A percentile compares a stretch with the other conserved stretches of the same genome.
These are phyloP conservation scores for Colletotrichum musicola DNA, from an alignment of 2,329 filamentous ascomycete species.

Conservation along the genomic window DNA sequence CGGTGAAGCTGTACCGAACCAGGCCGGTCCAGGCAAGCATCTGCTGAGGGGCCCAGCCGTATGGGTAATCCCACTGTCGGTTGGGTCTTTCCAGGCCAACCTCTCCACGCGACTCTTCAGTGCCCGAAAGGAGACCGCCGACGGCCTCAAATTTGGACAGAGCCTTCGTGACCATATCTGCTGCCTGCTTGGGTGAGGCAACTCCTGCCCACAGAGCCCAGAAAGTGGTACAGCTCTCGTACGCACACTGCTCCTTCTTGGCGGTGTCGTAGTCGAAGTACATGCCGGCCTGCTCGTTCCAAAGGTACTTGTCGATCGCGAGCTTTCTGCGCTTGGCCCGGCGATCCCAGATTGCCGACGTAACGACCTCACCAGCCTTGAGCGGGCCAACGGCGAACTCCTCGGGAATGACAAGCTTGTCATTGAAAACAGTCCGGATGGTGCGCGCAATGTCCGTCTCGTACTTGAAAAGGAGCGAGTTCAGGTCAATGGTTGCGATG, in stretches of 20 bases:
- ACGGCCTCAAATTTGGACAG: conserved; percentile 89
- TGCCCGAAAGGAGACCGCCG: conserved; percentile 90
- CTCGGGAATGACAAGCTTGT: conserved; percentile 82
- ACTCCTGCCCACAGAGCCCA: conserved; percentile 98
- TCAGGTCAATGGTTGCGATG: conserved; percentile 93
- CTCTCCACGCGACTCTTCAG: conserved; percentile 86
- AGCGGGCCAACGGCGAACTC: conserved; percentile 82
- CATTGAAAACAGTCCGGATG: conserved; percentile 86
- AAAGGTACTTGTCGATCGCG: conserved; percentile 91
- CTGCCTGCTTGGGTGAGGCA: conserved; percentile 87
- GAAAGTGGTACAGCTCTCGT: conserved; percentile 94
- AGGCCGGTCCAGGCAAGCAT: conserved; percentile 97
- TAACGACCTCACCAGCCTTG: conserved; percentile 78
- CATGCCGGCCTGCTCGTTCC: conserved; percentile 93
- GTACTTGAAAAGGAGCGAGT: conserved; percentile 96
- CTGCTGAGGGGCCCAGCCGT: conserved; percentile 98
- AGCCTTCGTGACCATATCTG: conserved; percentile 81
- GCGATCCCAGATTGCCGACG: conserved; percentile 90
- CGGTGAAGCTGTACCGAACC: conserved; percentile 89
- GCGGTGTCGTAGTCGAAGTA: conserved; percentile 97
- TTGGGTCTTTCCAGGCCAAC: conserved; percentile 88
- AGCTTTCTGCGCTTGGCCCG: conserved; percentile 86
- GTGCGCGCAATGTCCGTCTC: conserved; percentile 91
- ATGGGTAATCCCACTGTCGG: conserved; percentile 98
- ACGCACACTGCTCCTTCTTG: conserved; percentile 82